Evolutionary conservation across 805 yeast genomes (phyloP).

Genomic region (Blastobotrys chiropterorum): DNA sequence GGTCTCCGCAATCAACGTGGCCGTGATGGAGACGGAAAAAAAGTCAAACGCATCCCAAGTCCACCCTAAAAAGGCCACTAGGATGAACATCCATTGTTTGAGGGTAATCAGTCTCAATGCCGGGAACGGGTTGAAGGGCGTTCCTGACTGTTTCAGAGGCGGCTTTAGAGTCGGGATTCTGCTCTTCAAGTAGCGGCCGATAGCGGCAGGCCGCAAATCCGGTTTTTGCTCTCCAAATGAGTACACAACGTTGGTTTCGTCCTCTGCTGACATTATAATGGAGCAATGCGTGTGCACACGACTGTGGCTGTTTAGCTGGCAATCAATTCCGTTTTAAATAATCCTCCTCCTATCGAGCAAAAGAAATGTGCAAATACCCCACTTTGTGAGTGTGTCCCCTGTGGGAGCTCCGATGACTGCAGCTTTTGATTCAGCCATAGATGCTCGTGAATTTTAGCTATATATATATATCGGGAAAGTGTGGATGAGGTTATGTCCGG

Average conservation of each 20-base stretch:
- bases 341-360: too few species aligned
- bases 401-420: too few species aligned
- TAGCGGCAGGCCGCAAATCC: constrained; percentile 19
- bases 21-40: constrained; percentile 55
- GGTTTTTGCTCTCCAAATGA: constrained; percentile 11
- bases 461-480: too few species aligned
- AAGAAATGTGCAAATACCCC: too few species aligned
- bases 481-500: too few species aligned
- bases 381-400: too few species aligned
- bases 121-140: constrained; percentile 51
- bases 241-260: background rate
- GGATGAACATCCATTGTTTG: constrained; percentile 56
- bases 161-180: constrained; percentile 30
- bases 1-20: constrained; percentile 42
- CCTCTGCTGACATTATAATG: too few species aligned
- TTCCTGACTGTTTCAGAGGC: constrained; percentile 7
- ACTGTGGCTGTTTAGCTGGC: too few species aligned
- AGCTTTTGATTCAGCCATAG: too few species aligned
- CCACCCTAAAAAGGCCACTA: constrained; percentile 61
- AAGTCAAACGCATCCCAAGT: constrained; percentile 69
- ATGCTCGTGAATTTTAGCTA: too few species aligned
- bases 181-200: constrained; percentile 27
- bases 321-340: too few species aligned
- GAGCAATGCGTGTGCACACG: too few species aligned
- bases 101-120: constrained; percentile 43